Evolutionary conservation across 2,329 filamentous ascomycete genomes (phyloP), one percentile per base, ranked within the genome.

Genomic region (Aureobasidium sp.): DNA sequence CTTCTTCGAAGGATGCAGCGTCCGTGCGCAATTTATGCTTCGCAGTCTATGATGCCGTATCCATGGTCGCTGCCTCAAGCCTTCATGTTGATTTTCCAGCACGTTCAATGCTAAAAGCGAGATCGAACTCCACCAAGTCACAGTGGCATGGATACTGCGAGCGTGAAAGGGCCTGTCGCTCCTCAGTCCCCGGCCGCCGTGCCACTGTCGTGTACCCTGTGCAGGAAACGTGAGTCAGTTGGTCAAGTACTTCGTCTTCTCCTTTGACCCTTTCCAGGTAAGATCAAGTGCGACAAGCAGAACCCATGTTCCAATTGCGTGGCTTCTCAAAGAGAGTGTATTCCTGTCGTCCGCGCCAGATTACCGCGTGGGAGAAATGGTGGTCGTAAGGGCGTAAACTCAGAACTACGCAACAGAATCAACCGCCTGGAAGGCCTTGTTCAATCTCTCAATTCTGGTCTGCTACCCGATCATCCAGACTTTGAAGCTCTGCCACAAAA

Each of bases 271-370:
- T n/a, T 29, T 25, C 42, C 39, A 34, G 53, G 61, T 34, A 62
- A 62, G 27, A 62, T 64, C 39, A 62, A 62, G 29, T 64, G 63
- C 34, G 63, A 64, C 22, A 62, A 64, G 27, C 45, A 51, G 17
- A 37, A 48, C 3, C 63, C 63, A 20, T 60, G 53, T 42, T 62
- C 61, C 8, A 55, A 55, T 11, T 62, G 61, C 22, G 47, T 51
- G 8, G 27, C 44, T 1, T 36, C 61, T 1, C 31, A 39, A 37
- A 62, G 44, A 5, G 61, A 62, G 36, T 62, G 61, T 37, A 36
- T 58, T 6, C 60, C 60, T 5, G 51, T 62, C 14, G 48, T 62
- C 31, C 60, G 60, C 22, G 60, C 60, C 29, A 44, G 60, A 15
- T 48, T 62, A 22, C 60, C 60, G 17, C 60, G 60, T 17, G 60